Percentiles rank a stretch among this genome's conserved stretches.
These are phyloP conservation scores for Salix viminalis DNA, from an alignment of 345 rosid species.

Conservation along the genomic window DNA sequence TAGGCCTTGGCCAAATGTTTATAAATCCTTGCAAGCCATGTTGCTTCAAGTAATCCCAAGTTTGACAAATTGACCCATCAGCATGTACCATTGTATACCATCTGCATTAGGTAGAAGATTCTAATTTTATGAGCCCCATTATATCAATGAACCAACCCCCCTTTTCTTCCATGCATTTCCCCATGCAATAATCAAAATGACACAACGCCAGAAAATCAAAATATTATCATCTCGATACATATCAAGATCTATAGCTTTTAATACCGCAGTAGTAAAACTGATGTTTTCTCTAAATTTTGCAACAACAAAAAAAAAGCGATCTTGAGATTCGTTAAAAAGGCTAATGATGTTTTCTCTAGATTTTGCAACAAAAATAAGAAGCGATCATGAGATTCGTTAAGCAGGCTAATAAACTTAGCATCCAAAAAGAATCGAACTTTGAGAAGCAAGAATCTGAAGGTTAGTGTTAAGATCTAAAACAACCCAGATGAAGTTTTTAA, in stretches of 20 bases:
- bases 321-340: background rate
- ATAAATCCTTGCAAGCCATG: constrained; percentile 68
- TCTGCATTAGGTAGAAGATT: constrained; percentile 38
- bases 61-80: constrained; percentile 66
- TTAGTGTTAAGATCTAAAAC: constrained; percentile 3
- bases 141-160: background rate
- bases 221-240: background rate
- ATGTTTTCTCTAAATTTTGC: background rate
- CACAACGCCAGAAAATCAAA: background rate
- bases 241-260: background rate
- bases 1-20: constrained; percentile 80
- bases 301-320: background rate
- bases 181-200: background rate
- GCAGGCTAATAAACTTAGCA: background rate
- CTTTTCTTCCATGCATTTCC: background rate
- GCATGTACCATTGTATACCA: constrained; percentile 97
- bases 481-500: background rate
- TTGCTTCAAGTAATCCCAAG: constrained; percentile 50
- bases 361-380: background rate
- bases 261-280: background rate
- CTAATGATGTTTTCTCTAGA: background rate
- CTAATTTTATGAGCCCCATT: background rate
- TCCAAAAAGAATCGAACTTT: background rate
- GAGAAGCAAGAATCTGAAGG: background rate
- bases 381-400: background rate